Evolutionary conservation across 352 stramenopile genomes (phyloP), one percentile per base, ranked within the genome.

Genomic region (Peronospora destructor): DNA sequence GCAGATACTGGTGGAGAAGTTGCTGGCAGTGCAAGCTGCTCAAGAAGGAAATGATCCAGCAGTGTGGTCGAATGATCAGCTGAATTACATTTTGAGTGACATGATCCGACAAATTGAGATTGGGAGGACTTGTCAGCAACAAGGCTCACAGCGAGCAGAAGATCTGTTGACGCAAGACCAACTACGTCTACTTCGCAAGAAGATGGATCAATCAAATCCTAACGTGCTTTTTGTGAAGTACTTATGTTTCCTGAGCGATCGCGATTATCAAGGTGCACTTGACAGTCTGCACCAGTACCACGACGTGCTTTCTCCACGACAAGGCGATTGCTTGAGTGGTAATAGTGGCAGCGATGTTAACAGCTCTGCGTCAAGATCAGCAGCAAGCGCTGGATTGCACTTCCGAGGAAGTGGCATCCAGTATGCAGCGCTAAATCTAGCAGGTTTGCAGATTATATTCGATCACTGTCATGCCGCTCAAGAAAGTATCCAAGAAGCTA

Each of bases 211-310:
- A 12, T 57, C 62, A 4, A 68, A 76, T 14, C 61, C 76, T 9
- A 78, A 79, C 34, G 75, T 73, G 17, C 53, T 87, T n/a, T 97
- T 94, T 52, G 76, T 90, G 14, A 65, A 73, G 28, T 97, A 95
- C 57, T 56, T 96, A 23, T 83, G 88, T 33, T 91, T 73, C 37
- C 61, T 97, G 10, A 64, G 79, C 37, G 55, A 80, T 21, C 74
- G 80, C 29, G 82, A 97, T 49, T 94, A 94, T 49, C 75, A 87
- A 30, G 70, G 68, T 12, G 89, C 92, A 16, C 56, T 97, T 4
- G 84, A 96, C 48, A 82, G 72, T 21, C 70, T 98, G n/a, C 90
- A 97, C 52, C 73, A 85, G 47, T 98, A 97, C 54, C 94, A 97
- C 66, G 92, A 98, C 49, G 81, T 96, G 45, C 72, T 83, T 7